Evolutionary conservation across 148 eudicot species (phyloP), one percentile per base, ranked within the genome.

Genomic region (Polygonum aviculare): DNA sequence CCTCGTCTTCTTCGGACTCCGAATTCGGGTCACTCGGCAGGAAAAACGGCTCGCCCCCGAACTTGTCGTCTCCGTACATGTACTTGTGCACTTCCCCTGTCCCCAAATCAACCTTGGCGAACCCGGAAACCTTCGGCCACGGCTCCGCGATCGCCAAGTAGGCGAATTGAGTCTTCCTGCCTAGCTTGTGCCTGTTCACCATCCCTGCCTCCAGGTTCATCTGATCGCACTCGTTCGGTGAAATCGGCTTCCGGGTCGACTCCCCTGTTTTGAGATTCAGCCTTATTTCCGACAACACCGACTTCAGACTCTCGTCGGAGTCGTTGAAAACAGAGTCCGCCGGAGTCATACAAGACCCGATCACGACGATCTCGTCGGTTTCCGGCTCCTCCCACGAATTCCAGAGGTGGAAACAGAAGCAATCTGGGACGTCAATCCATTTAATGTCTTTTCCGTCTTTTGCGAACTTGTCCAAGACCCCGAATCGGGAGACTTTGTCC

Each of bases 111-210:
- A 90, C 94, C 72, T 92, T 92, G 0, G 94, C 97, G 38, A 92
- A 92, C 0, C 97, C 97, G 0, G 94, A 90, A 0, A 92, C 97
- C 76, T 88, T 92, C 0, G 97, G 97, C 97, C 97, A 92, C 2
- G 97, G 97, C 80, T 92, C 97, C 1, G 97, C 97, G 41, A 92
- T 90, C 36, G 94, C 94, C 0, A 92, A 74, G 50, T 92, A 92
- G 0, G 97, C 94, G 69, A 48, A 92, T 21, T 52, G 83, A 0
- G 97, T 84, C 31, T 87, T 92, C 2, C 97, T 74, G 0, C 72
- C 72, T 1, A 67, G 72, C 21, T 38, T 67, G 21, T 67, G 45
- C 11, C 45, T 36, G 45, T 67, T 67, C 19, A 67, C 72, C 72
- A 67, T 67, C 44, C 72, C 72, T 6, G 72, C 72, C 7, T 67